These are phyloP conservation scores for Solanum hybrid DNA, from an alignment of 305 asterid species.

Conservation along the genomic window DNA sequence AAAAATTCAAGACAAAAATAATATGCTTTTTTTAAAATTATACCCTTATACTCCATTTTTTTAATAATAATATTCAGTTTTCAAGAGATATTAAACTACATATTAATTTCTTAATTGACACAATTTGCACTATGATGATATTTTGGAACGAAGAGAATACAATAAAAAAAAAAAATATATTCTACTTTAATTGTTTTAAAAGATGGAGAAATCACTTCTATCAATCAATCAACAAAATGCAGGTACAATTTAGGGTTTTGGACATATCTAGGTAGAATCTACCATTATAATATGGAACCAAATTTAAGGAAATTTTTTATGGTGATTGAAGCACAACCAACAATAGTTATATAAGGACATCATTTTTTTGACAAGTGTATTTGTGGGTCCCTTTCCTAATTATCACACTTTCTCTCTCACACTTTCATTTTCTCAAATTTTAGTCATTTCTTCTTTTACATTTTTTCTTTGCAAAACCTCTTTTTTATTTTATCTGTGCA, in stretches of 20 bases:
- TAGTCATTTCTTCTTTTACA: no score
- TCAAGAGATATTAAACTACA: not conserved
- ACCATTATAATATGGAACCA: not conserved
- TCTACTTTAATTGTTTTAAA: not conserved
- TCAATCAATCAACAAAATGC: not conserved
- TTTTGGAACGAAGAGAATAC: not conserved
- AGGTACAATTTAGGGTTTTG: not conserved
- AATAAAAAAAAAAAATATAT: no score
- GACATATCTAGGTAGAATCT: not conserved
- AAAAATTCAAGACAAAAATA: not conserved
- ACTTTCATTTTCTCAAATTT: no score
- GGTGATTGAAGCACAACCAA: no score
- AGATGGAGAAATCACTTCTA: not conserved
- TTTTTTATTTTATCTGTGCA: no score
- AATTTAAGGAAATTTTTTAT: no score
- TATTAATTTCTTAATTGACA: not conserved
- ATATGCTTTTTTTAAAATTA: not conserved
- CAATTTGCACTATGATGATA: not conserved
- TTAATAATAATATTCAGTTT: no score
- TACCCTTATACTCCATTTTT: not conserved
- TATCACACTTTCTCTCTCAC: no score
- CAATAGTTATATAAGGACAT: no score
- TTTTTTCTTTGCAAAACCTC: no score
- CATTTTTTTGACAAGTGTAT: no score
- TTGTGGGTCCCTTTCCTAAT: no score